Evolutionary conservation across 192 early-diverging fungal species (phyloP).

Genomic region (Podila verticillata): DNA sequence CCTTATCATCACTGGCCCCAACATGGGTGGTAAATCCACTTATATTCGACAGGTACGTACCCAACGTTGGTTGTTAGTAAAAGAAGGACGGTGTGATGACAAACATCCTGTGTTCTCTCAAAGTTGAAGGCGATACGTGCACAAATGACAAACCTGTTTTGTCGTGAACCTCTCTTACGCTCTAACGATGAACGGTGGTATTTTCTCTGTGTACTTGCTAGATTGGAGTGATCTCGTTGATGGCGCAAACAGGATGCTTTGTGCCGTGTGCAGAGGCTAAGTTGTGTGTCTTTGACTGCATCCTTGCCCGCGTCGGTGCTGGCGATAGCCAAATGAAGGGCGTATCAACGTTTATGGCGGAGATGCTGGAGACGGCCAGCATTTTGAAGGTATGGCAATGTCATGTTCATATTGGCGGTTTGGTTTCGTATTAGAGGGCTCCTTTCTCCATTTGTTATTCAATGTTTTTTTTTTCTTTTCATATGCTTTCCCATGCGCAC

Average conservation of each 20-base stretch:
- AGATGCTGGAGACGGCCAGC: slow-evolving; percentile 92
- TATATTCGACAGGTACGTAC: slow-evolving; percentile 87
- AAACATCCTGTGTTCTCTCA: background rate
- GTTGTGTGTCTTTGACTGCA: slow-evolving; percentile 84
- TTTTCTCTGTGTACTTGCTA: slow-evolving; percentile 29
- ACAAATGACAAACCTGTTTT: too few species aligned
- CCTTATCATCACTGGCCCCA: slow-evolving; percentile 94
- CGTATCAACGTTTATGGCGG: slow-evolving; percentile 97
- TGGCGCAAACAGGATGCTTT: slow-evolving; percentile 96
- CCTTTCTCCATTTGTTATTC: background rate
- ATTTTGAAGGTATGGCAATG: slow-evolving; percentile 73
- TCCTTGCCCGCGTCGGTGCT: slow-evolving; percentile 93
- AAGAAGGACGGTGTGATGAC: background rate
- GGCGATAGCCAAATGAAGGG: slow-evolving; percentile 93
- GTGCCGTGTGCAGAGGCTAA: slow-evolving; percentile 86
- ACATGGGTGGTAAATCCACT: slow-evolving; percentile 99
- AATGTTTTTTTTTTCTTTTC: background rate
- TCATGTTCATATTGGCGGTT: background rate
- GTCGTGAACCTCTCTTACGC: too few species aligned
- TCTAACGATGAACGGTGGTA: too few species aligned
- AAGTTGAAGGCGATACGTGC: too few species aligned
- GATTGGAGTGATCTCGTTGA: slow-evolving; percentile 91
- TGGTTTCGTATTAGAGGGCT: too few species aligned
- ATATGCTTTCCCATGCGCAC: slow-evolving; percentile 2
- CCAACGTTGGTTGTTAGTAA: background rate